Percentiles rank a stretch among this genome's conserved stretches.
Conservation (phyloP, 352 stramenopile genomes). For the Phytophthora pini region DNA sequence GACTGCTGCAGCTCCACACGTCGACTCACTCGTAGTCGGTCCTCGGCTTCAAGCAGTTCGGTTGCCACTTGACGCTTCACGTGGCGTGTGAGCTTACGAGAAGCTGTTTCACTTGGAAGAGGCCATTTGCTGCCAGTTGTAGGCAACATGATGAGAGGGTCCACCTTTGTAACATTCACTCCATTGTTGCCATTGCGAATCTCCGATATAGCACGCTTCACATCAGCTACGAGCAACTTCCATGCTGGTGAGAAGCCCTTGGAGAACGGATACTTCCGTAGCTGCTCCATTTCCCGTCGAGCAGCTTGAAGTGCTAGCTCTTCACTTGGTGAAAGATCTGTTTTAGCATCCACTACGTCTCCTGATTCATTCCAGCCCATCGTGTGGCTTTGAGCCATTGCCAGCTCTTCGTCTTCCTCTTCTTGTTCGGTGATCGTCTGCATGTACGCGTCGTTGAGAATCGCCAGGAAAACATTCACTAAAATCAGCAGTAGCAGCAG, state of each 20-base stretch:
- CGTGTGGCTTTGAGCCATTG: constrained; percentile 7
- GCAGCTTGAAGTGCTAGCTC: constrained; percentile 25
- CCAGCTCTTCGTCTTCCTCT: constrained; percentile 54
- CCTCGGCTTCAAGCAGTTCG: constrained; percentile 34
- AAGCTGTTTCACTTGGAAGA: constrained; percentile 25
- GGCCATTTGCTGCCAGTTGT: constrained; percentile 3
- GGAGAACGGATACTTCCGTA: constrained; percentile 69
- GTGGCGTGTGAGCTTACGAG: constrained; percentile 56
- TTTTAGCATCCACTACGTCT: constrained; percentile 34
- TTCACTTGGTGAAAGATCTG: constrained; percentile 36
- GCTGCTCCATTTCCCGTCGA: constrained; percentile 47
- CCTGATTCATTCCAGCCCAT: constrained; percentile 37
- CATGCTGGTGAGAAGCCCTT: constrained; percentile 44
- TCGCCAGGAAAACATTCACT: constrained; percentile 79
- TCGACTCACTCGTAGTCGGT: constrained; percentile 28
- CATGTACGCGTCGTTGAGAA: constrained; percentile 79
- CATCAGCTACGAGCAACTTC: constrained; percentile 43
- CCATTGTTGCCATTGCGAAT: constrained; percentile 49
- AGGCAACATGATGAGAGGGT: constrained; percentile 52
- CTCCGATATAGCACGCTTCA: constrained; percentile 54
- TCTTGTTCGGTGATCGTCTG: constrained; percentile 74
- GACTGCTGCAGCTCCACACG: constrained; percentile 55
- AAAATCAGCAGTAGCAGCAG: constrained; percentile 70
- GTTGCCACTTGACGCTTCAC: constrained; percentile 50
- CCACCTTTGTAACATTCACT: constrained; percentile 51